Evolutionary conservation across 1,284 basidiomycete genomes (phyloP), one percentile per base, ranked within the genome.

Genomic region (Filobasidium uniguttulatum): DNA sequence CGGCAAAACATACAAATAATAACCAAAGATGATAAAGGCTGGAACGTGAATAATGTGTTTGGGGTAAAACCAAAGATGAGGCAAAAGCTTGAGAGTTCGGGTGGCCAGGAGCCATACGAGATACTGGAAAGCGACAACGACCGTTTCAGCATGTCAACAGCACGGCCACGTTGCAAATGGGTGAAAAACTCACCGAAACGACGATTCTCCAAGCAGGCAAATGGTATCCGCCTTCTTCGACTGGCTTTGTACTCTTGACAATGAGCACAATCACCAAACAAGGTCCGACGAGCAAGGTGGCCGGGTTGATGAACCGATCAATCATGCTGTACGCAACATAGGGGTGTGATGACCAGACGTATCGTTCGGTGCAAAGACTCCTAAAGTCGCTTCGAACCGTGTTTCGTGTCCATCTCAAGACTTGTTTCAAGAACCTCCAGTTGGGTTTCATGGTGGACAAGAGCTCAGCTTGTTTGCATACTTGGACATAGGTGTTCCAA

Each of bases 361-460:
- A 69, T 47, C 87, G 71, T 65, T 91, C 87, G 71, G 77, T 90
- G 67, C 91, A 91, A 54, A 91, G 72, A 56, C 82, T 85, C 46
- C 88, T 75, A 58, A 91, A 64, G 72, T 91, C 88, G 1, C 83
- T 85, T 46, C 87, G 73, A 87, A 88, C 91, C 1, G 88, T 91
- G 71, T 91, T 91, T 57, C 87, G 72, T 14, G 87, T 93, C 88
- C 87, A 91, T 53, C 88, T 73, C 50, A 93, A 69, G 15, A 91
- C 87, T 66, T 91, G 88, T 69, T 89, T 88, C 65, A 91, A 71
- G 73, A 91, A 91, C 46, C 86, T 75, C 87, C 86, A 91, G 70
- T 91, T 86, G 34, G 87, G 87, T 69, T 93, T 93, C 87, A 90
- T 93, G 46, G 87, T 91, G 68, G 81, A 85, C 48, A 89, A 72